Conservation (phyloP, 805 yeast species). For the Schwanniomyces sp. region DNA sequence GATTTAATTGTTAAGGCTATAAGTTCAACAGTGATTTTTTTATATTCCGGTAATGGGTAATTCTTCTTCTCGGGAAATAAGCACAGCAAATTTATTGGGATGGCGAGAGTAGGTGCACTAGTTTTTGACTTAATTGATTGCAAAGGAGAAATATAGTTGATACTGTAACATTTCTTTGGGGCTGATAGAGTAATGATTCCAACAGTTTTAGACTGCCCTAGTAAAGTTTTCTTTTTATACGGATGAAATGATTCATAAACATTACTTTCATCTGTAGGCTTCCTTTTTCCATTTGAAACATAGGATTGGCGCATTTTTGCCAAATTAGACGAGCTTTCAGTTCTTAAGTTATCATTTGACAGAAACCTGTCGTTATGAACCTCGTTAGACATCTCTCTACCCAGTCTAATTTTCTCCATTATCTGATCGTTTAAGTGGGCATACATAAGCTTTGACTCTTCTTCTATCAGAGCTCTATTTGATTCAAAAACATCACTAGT, state of each 20-base stretch:
- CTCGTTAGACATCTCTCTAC: constrained; percentile 17
- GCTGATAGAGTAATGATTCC: constrained; percentile 35
- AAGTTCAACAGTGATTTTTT: constrained; percentile 27
- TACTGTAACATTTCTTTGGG: constrained; percentile 27
- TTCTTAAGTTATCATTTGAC: constrained; percentile 10
- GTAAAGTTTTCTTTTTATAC: constrained; percentile 24
- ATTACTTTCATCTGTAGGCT: constrained; percentile 2
- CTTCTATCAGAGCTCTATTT: constrained; percentile 28
- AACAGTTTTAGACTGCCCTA: constrained; percentile 28
- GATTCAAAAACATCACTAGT: constrained; percentile 24
- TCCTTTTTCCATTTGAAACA: constrained; percentile 13
- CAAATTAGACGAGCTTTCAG: constrained; percentile 22
- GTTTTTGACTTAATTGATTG: constrained; percentile 11
- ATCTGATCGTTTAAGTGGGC: constrained; percentile 24
- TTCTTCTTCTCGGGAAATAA: constrained; percentile 18
- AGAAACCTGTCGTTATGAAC: constrained; percentile 6
- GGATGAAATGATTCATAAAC: constrained; percentile 31
- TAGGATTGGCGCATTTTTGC: constrained; percentile 30
- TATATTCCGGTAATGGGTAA: constrained; percentile 23
- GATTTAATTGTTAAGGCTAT: constrained; percentile 30
- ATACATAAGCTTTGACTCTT: constrained; percentile 34
- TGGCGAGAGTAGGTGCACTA: constrained; percentile 14
- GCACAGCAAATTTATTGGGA: constrained; percentile 32
- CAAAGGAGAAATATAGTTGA: constrained; percentile 22
- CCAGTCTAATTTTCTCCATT: constrained; percentile 26